Percentiles rank a stretch among this genome's conserved stretches.
Conservation (phyloP, 768 basidiomycete genomes). For the Obba rivulosa region DNA sequence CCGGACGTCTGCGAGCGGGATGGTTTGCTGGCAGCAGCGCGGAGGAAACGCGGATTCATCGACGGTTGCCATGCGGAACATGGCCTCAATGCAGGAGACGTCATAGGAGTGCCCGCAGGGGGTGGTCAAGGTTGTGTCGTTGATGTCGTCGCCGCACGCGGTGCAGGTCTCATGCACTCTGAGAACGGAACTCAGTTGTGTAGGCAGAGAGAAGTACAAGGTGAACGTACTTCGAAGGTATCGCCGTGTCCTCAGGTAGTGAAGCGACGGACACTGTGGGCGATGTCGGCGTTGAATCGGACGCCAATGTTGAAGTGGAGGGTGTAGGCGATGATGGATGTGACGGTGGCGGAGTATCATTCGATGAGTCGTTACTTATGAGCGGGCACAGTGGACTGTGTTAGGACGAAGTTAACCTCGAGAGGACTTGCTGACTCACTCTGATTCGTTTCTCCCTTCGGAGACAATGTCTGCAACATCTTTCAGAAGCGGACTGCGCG, state of each 20-base stretch:
- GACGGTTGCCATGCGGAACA: slow-evolving; percentile 13
- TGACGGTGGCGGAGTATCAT: neutral
- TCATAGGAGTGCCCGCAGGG: slow-evolving; percentile 17
- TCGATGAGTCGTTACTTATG: no score
- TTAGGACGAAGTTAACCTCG: no score
- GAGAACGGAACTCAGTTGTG: neutral
- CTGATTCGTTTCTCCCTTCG: no score
- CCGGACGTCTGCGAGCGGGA: slow-evolving; percentile 5
- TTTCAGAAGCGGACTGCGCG: neutral
- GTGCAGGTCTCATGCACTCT: slow-evolving; percentile 4
- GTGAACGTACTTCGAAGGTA: neutral
- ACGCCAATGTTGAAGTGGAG: neutral
- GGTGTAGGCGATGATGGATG: neutral
- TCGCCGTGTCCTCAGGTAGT: neutral
- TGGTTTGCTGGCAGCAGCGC: slow-evolving; percentile 9
- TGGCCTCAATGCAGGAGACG: slow-evolving; percentile 7
- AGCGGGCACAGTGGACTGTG: no score
- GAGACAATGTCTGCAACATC: no score
- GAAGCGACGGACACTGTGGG: neutral
- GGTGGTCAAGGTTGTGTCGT: neutral
- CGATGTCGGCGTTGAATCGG: neutral
- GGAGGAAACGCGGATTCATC: slow-evolving; percentile 19
- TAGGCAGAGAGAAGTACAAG: neutral
- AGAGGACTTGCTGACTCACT: no score
- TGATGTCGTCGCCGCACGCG: slow-evolving; percentile 11